Evolutionary conservation across 148 eudicot genomes (phyloP), one percentile per base, ranked within the genome.

Genomic region (Persicaria tinctoria): DNA sequence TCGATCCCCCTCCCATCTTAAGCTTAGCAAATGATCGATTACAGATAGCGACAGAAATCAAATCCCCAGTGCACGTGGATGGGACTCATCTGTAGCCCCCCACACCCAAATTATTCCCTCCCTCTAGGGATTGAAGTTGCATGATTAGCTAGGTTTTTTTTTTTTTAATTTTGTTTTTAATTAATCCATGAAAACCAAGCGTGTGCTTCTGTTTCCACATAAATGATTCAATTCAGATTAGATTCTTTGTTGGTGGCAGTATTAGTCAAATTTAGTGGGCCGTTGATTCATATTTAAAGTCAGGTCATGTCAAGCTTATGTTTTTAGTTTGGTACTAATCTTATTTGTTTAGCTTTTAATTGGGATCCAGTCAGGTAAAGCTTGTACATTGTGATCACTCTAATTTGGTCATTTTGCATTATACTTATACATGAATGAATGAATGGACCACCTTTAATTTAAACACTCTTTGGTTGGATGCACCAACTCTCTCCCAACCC

Each of bases 41-140:
- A 3, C 1, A 66, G 70, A 66, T 13, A 66, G 70, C 48, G 70
- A 66, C 70, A 66, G 47, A 66, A 66, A 66, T 66, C 70, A 66
- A 66, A 66, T 66, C 70, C 70, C 48, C 47, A 66, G 8, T 5
- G 70, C 70, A 66, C 70, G 70, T 66, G 70, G 70, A 66, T 66
- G 70, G 70, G 70, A 66, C 70, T 66, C 70, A 66, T 66, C 48
- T 66, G 47, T 8, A 11, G 70, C 70, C 70, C 70, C 68, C 70
- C 17, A 32, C 41, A 32, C 14, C 70, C n/a, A 66, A 44, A 38
- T 66, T 66, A 66, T 66, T 66, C 70, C 12, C 70, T 66, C 14
- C 14, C 41, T 66, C 70, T 66, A 41, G 48, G 70, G 70, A 66
- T 66, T 47, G 47, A 66, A 66, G 18, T 66, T 66, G 70, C 70